A percentile compares a stretch with the other conserved stretches of the same genome.
Conservation (phyloP, 495 filamentous ascomycete species). For the Aspergillus avenaceus region DNA sequence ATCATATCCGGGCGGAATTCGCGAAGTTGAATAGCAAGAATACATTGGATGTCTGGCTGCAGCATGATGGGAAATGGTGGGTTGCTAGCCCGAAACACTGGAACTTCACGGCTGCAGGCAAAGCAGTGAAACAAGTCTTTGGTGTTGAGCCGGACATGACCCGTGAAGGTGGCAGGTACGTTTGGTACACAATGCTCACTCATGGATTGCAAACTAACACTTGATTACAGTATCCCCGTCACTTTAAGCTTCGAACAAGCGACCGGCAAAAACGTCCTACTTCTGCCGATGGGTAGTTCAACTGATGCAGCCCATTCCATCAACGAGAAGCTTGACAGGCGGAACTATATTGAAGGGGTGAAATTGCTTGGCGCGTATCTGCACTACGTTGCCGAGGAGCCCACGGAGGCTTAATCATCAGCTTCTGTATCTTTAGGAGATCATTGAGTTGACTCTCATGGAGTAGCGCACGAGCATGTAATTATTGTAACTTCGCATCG, state of each 20-base stretch:
- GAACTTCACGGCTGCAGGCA: slow-evolving; percentile 92
- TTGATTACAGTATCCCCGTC: slow-evolving; percentile 76
- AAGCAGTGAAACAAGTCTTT: slow-evolving; percentile 90
- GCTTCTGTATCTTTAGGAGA: too few relatives aligned
- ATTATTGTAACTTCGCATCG: too few relatives aligned
- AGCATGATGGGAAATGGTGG: slow-evolving; percentile 98
- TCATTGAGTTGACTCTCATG: too few relatives aligned
- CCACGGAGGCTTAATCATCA: slow-evolving; percentile 29
- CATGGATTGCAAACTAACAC: slow-evolving; percentile 10
- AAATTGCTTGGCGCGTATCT: slow-evolving; percentile 93
- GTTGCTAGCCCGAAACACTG: slow-evolving; percentile 94
- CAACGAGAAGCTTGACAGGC: slow-evolving; percentile 96
- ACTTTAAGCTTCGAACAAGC: slow-evolving; percentile 97
- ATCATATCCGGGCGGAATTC: slow-evolving; percentile 74
- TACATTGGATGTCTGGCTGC: slow-evolving; percentile 69
- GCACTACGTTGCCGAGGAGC: slow-evolving; percentile 94
- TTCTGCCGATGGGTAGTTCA: slow-evolving; percentile 93
- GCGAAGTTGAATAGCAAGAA: slow-evolving; percentile 87
- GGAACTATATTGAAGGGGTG: slow-evolving; percentile 98
- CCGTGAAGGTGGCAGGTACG: slow-evolving; percentile 84
- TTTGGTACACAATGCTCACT: background rate
- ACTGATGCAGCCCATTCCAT: slow-evolving; percentile 96
- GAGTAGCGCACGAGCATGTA: too few relatives aligned
- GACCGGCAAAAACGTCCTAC: slow-evolving; percentile 95
- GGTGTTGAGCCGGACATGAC: slow-evolving; percentile 92